Evolutionary conservation across 2,329 filamentous ascomycete species (phyloP).

Genomic region (Coniella lustricola): DNA sequence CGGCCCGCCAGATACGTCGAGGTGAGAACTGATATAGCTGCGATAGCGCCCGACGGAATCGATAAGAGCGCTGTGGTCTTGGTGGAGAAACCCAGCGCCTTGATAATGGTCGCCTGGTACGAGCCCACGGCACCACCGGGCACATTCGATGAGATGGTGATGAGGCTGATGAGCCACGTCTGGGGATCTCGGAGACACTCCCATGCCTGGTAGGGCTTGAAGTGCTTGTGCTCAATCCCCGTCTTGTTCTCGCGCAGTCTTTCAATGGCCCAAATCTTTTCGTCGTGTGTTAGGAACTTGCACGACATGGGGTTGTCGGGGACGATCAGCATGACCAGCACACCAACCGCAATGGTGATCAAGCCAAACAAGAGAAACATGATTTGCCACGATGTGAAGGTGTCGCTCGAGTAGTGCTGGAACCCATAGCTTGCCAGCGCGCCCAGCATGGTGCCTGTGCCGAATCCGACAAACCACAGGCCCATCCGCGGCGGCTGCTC

Average conservation of each 20-base stretch:
- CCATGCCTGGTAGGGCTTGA: constrained; percentile 53
- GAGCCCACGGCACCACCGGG: constrained; percentile 18
- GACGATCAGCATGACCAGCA: constrained; percentile 10
- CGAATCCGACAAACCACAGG: constrained; percentile 29
- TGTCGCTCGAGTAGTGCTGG: constrained; percentile 20
- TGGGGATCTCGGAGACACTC: constrained; percentile 15
- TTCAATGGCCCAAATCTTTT: constrained; percentile 19
- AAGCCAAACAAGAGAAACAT: constrained; percentile 16
- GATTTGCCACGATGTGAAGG: constrained; percentile 18
- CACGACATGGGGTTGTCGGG: constrained; percentile 13
- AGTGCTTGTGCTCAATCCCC: constrained; percentile 63
- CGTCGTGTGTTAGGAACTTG: constrained; percentile 9
- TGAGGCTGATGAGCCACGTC: constrained; percentile 18
- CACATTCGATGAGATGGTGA: constrained; percentile 16
- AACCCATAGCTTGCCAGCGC: constrained; percentile 26
- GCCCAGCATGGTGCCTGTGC: constrained; percentile 24
- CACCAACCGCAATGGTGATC: constrained; percentile 11
- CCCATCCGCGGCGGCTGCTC: constrained; percentile 27
- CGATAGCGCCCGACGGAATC: constrained; percentile 30
- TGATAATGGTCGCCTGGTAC: constrained; percentile 18
- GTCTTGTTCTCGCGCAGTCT: constrained; percentile 58
- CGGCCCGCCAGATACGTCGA: constrained; percentile 12
- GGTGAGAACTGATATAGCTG: constrained; percentile 20
- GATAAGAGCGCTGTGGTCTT: constrained; percentile 26
- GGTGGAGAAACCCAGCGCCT: constrained; percentile 17